phyloP scores from a whole-genome alignment of 345 rosid species.

The Rhizophora apiculata region DNA sequence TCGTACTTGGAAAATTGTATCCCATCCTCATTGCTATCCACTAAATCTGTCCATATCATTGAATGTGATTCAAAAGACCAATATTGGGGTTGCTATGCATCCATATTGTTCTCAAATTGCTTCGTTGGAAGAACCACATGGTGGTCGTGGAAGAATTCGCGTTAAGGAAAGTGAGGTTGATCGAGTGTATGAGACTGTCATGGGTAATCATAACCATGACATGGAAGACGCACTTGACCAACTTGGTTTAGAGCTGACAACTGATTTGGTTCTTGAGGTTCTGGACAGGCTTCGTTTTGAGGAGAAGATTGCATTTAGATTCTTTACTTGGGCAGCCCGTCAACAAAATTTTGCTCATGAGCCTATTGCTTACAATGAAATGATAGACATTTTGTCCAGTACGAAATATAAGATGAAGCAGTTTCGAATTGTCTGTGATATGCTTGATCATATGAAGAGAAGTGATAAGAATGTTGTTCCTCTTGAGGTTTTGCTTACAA shows the following conservation, averaged over 20 bases:
- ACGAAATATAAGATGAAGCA: conserved; percentile 77
- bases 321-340: conserved; percentile 77
- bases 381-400: conserved; percentile 78
- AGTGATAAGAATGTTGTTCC: conserved; percentile 49
- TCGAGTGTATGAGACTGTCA: conserved; percentile 40
- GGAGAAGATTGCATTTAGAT: conserved; percentile 72
- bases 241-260: conserved; percentile 46
- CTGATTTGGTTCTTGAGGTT: conserved; percentile 55
- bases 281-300: conserved; percentile 66
- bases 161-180: conserved; percentile 41
- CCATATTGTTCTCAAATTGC: conserved; percentile 10
- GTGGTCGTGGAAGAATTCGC: conserved; percentile 9
- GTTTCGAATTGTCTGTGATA: conserved; percentile 70
- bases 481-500: conserved; percentile 46
- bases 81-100: not conserved
- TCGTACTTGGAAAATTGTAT: not conserved
- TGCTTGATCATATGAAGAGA: conserved; percentile 87
- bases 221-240: conserved; percentile 64
- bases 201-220: conserved; percentile 40
- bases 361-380: conserved; percentile 55
- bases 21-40: not conserved
- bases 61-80: not conserved
- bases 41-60: not conserved
- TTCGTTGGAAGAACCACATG: conserved; percentile 10
- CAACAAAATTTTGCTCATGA: conserved; percentile 62